Conservation (phyloP, 2,329 filamentous ascomycete genomes). For the Zymoseptoria tritici region DNA sequence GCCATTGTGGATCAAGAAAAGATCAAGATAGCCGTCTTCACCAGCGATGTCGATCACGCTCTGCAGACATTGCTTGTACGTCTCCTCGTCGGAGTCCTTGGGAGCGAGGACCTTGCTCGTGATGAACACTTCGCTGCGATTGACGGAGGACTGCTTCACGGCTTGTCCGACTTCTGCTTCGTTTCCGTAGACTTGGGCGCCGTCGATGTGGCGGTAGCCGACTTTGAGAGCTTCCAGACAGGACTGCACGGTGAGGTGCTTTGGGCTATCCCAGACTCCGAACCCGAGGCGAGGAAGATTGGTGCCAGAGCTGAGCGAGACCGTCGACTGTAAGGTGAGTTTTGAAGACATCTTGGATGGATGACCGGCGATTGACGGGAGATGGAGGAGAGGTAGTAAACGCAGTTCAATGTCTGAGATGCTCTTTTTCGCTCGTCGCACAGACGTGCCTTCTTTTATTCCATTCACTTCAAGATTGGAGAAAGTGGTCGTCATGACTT, state of each 20-base stretch:
- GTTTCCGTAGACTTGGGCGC: slow-evolving; percentile 64
- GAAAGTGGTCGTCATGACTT: neutral
- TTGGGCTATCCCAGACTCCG: slow-evolving; percentile 56
- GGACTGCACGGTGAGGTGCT: slow-evolving; percentile 39
- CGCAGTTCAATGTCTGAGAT: neutral
- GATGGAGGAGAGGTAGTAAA: neutral
- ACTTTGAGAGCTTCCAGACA: slow-evolving; percentile 50
- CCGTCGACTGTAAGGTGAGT: neutral
- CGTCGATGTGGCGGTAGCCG: slow-evolving; percentile 59
- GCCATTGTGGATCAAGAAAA: slow-evolving; percentile 64
- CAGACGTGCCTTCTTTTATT: neutral
- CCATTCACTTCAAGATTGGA: neutral
- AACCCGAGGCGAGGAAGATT: slow-evolving; percentile 62
- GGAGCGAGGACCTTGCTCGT: slow-evolving; percentile 62
- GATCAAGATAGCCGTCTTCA: slow-evolving; percentile 57
- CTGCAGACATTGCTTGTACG: slow-evolving; percentile 52
- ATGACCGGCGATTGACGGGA: neutral
- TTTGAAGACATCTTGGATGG: neutral
- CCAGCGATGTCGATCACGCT: slow-evolving; percentile 57
- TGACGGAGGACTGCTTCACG: slow-evolving; percentile 49
- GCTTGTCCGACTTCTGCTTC: slow-evolving; percentile 60
- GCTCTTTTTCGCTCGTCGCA: neutral
- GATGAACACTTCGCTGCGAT: slow-evolving; percentile 56
- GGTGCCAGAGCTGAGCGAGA: slow-evolving; percentile 35
- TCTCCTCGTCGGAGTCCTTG: slow-evolving; percentile 48